These are phyloP conservation scores for Datisca glomerata DNA, from an alignment of 306 rosid genomes.

Conservation along the genomic window DNA sequence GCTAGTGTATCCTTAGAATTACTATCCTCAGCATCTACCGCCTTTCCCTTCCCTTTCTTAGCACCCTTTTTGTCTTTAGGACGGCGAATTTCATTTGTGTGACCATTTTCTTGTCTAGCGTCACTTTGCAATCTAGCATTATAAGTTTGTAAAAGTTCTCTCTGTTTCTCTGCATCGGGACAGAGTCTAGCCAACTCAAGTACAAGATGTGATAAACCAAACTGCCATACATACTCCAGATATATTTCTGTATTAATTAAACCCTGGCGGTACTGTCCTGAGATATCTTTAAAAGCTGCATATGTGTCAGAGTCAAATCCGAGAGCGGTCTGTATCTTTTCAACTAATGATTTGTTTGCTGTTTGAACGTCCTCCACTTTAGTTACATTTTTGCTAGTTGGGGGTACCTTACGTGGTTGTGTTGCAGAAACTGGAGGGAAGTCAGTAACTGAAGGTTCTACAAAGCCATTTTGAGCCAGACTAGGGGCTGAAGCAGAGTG, in stretches of 20 bases:
- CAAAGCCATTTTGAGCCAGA: constrained; percentile 38
- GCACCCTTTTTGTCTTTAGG: constrained; percentile 29
- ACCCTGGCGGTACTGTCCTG: constrained; percentile 83
- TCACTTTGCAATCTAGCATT: constrained; percentile 35
- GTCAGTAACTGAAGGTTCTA: constrained; percentile 41
- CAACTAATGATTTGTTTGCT: constrained; percentile 88
- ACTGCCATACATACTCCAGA: constrained; percentile 62
- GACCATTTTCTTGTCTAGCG: constrained; percentile 25
- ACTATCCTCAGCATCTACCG: constrained; percentile 23
- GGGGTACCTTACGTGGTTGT: constrained; percentile 35
- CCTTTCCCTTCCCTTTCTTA: constrained; percentile 72
- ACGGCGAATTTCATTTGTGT: constrained; percentile 14
- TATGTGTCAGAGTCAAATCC: constrained; percentile 73
- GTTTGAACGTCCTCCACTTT: constrained; percentile 52
- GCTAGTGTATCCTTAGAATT: constrained; percentile 34
- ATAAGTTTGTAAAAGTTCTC: constrained; percentile 59
- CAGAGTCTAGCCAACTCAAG: constrained; percentile 75
- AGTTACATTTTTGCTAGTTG: constrained; percentile 29
- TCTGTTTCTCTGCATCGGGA: constrained; percentile 69
- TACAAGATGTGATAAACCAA: constrained; percentile 80
- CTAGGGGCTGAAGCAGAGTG: constrained; percentile 77
- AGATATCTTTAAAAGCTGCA: constrained; percentile 54
- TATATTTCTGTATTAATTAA: constrained; percentile 48
- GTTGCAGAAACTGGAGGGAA: constrained; percentile 82
- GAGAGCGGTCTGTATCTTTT: constrained; percentile 68